Conservation (phyloP, 306 rosid genomes). For the Canavalia gladiata region DNA sequence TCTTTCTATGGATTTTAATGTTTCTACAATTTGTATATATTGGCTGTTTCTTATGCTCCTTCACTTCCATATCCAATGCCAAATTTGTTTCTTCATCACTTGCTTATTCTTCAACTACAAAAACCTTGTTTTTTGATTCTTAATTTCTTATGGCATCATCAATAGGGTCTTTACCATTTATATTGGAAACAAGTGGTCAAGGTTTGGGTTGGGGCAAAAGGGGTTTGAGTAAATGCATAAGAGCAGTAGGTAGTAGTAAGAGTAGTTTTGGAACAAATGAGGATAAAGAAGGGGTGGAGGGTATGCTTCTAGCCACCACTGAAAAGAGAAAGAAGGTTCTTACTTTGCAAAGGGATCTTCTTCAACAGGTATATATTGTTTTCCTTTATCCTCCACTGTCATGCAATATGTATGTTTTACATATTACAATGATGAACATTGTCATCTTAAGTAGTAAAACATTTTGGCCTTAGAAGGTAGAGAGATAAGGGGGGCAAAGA, state of each 20-base stretch:
- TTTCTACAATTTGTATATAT: background rate
- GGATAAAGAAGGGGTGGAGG: slow-evolving; percentile 54
- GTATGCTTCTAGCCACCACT: slow-evolving; percentile 60
- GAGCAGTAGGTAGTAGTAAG: slow-evolving; percentile 47
- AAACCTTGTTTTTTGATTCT: background rate
- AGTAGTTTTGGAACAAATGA: slow-evolving; percentile 42
- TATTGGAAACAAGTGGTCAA: slow-evolving; percentile 55
- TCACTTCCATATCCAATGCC: background rate
- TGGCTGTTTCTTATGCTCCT: background rate
- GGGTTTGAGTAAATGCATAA: slow-evolving; percentile 45
- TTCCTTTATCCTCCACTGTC: too few relatives aligned
- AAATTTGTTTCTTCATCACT: background rate
- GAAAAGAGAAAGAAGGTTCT: slow-evolving; percentile 80
- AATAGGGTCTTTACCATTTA: slow-evolving; percentile 57
- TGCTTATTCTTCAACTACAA: background rate
- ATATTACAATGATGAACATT: too few relatives aligned
- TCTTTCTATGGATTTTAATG: background rate
- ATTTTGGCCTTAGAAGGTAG: too few relatives aligned
- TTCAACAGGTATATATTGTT: slow-evolving; percentile 64
- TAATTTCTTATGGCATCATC: slow-evolving; percentile 61
- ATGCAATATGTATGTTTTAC: too few relatives aligned
- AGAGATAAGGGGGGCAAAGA: too few relatives aligned
- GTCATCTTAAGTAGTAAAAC: too few relatives aligned
- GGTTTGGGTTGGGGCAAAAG: slow-evolving; percentile 44
- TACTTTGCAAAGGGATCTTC: slow-evolving; percentile 67